These are phyloP conservation scores for Eimeria brunetti DNA, from an alignment of 169 alveolate genomes.

Conservation along the genomic window DNA sequence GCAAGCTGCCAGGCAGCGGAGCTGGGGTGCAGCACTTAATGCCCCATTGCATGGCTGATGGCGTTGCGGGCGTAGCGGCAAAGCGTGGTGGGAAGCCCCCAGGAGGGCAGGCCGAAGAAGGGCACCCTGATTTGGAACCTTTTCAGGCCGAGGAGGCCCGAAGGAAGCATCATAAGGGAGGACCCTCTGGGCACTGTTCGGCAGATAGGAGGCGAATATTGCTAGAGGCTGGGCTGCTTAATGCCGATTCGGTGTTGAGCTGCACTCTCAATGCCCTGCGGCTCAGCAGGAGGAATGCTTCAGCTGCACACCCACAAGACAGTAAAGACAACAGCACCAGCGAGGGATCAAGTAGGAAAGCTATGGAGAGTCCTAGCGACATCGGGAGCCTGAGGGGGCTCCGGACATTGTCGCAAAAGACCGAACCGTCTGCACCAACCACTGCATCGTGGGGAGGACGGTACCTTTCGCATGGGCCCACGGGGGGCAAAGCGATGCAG, in stretches of 20 bases:
- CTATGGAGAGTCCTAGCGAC: not conserved
- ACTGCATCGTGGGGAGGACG: not conserved
- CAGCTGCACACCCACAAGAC: not conserved
- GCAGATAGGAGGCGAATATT: not conserved
- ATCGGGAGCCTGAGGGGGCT: not conserved
- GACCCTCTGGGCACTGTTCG: not conserved
- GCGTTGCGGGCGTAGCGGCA: not conserved
- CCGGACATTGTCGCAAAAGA: not conserved
- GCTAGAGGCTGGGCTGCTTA: constrained; percentile 26
- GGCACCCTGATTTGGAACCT: not conserved
- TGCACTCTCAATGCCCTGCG: constrained; percentile 43
- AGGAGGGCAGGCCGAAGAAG: not conserved
- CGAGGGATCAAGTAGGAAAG: not conserved
- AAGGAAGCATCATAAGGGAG: not conserved
- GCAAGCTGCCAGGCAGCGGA: not conserved
- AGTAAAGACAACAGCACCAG: not conserved
- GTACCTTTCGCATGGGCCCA: not conserved
- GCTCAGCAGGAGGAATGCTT: not conserved
- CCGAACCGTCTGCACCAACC: not conserved
- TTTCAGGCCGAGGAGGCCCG: not conserved
- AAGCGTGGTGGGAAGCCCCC: constrained; percentile 12
- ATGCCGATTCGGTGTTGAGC: constrained; percentile 14
- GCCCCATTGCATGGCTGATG: not conserved
- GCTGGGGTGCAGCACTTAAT: not conserved
- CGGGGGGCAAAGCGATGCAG: constrained; percentile 40